These are phyloP conservation scores for Annona squamosa DNA, from an alignment of 164 flowering plant species.

Conservation along the genomic window DNA sequence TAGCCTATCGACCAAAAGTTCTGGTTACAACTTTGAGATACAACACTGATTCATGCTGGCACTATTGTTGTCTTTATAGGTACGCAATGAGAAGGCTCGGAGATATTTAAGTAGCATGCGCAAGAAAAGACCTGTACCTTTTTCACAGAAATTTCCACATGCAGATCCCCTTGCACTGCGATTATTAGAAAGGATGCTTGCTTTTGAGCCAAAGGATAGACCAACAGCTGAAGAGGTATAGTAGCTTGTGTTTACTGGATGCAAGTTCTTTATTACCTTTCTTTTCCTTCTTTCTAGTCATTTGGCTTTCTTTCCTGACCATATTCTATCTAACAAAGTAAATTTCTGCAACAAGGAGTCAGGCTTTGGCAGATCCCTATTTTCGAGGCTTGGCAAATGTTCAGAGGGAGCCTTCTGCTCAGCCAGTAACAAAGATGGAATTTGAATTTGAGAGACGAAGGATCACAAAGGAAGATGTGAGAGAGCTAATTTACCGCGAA, in stretches of 20 bases:
- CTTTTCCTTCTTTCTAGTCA: not conserved
- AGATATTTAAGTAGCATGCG: constrained; percentile 94
- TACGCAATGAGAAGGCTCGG: constrained; percentile 93
- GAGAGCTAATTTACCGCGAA: constrained; percentile 88
- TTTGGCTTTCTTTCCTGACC: not conserved
- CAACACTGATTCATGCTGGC: not conserved
- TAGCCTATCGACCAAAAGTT: not conserved
- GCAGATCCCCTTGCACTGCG: constrained; percentile 93
- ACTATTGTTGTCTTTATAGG: constrained; percentile 31
- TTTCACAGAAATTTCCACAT: constrained; percentile 87
- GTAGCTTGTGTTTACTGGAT: constrained; percentile 9
- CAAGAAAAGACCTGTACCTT: constrained; percentile 74
- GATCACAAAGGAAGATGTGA: constrained; percentile 87
- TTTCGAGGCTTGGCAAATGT: constrained; percentile 90
- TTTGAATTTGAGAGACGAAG: constrained; percentile 97
- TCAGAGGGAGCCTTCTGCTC: constrained; percentile 96
- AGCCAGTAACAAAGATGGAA: constrained; percentile 94
- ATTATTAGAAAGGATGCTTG: constrained; percentile 85
- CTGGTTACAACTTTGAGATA: not conserved
- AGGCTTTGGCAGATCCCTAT: constrained; percentile 99
- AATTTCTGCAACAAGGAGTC: constrained; percentile 23
- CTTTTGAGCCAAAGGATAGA: constrained; percentile 93
- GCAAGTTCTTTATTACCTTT: not conserved
- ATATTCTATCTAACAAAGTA: not conserved
- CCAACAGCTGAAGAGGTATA: constrained; percentile 92